Evolutionary conservation across 2,329 filamentous ascomycete species (phyloP).

Genomic region (Sclerotinia nivalis): DNA sequence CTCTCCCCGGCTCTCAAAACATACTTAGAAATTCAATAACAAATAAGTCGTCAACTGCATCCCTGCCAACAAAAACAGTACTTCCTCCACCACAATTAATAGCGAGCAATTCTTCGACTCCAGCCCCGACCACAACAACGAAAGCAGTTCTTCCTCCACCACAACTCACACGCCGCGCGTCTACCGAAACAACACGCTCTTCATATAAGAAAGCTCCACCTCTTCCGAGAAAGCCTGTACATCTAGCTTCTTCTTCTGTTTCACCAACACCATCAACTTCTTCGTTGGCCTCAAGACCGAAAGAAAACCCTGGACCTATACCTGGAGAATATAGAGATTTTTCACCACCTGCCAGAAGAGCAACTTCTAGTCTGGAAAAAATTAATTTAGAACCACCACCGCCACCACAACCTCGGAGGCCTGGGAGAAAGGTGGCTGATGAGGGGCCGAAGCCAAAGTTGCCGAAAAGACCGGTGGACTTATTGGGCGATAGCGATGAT

Average conservation of each 20-base stretch:
- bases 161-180: slow-evolving; percentile 33
- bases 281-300: slow-evolving; percentile 27
- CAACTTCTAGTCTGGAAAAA: slow-evolving; percentile 26
- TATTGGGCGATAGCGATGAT: slow-evolving; percentile 36
- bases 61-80: slow-evolving; percentile 19
- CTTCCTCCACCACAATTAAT: slow-evolving; percentile 27
- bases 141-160: slow-evolving; percentile 26
- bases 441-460: slow-evolving; percentile 34
- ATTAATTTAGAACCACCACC: slow-evolving; percentile 28
- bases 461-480: slow-evolving; percentile 36
- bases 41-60: slow-evolving; percentile 21
- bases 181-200: slow-evolving; percentile 36
- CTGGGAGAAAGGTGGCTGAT: slow-evolving; percentile 27
- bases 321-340: slow-evolving; percentile 29
- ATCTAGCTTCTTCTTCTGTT: slow-evolving; percentile 34
- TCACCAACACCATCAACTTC: slow-evolving; percentile 28
- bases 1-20: slow-evolving; percentile 20
- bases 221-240: slow-evolving; percentile 39
- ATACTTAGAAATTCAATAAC: slow-evolving; percentile 21
- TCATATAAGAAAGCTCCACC: slow-evolving; percentile 39
- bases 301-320: slow-evolving; percentile 19
- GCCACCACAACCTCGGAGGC: slow-evolving; percentile 36
- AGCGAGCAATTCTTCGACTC: slow-evolving; percentile 21
- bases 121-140: slow-evolving; percentile 17
- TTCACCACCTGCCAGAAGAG: slow-evolving; percentile 33